Evolutionary conservation across 2,329 filamentous ascomycete genomes (phyloP).

Genomic region (Knoxdaviesia capensis): DNA sequence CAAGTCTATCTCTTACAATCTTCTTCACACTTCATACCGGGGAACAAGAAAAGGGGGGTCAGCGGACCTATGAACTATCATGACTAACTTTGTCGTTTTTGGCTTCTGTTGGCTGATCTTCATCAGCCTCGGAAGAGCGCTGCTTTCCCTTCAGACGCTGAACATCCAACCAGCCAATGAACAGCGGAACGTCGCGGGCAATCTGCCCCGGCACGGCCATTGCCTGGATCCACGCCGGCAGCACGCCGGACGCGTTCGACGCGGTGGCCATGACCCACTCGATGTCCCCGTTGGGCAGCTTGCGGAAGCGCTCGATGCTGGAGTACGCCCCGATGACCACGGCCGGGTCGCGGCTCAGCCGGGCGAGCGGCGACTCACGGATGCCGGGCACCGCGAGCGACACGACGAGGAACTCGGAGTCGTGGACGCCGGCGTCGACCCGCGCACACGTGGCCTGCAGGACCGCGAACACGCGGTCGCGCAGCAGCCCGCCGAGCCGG

Average conservation of each 20-base stretch:
- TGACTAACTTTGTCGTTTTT: too few relatives aligned
- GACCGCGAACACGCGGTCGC: conserved; percentile 45
- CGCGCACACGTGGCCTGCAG: conserved; percentile 36
- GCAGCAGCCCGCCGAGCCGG: conserved; percentile 35
- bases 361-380: conserved; percentile 33
- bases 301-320: conserved; percentile 41
- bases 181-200: conserved; percentile 51
- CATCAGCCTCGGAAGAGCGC: too few relatives aligned
- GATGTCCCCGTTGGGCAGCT: conserved; percentile 22
- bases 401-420: conserved; percentile 31
- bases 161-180: conserved; percentile 38
- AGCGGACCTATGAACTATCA: too few relatives aligned
- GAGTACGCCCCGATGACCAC: conserved; percentile 39
- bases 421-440: conserved; percentile 6
- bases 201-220: conserved; percentile 39
- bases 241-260: conserved; percentile 44
- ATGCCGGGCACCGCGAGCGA: conserved; percentile 27
- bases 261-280: conserved; percentile 67
- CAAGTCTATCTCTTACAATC: too few relatives aligned
- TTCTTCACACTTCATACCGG: too few relatives aligned
- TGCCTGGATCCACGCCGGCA: conserved; percentile 49
- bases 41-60: too few relatives aligned
- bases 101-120: too few relatives aligned
- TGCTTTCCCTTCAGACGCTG: conserved; percentile 15
- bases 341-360: conserved; percentile 34